Evolutionary conservation across 106 monocot species (phyloP), one percentile per base, ranked within the genome.

Genomic region (Allium cepa): DNA sequence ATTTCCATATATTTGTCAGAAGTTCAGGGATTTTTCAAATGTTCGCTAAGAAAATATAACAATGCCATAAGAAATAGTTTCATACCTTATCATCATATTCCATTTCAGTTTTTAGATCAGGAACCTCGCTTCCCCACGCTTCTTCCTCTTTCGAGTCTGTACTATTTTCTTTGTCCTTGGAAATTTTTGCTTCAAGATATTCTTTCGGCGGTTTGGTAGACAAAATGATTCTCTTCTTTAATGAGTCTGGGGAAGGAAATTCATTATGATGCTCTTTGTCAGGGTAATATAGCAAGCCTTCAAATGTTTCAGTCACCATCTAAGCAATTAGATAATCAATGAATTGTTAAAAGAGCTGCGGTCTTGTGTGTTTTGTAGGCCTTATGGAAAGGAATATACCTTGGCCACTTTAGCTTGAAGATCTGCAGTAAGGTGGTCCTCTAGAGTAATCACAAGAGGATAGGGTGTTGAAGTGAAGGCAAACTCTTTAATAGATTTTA

Each of bases 191-290:
- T 69, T 77, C 79, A 49, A 87, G 86, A 56, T 94, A 94, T 53
- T 94, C 90, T 75, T 94, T 90, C 52, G 90, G 93, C 14, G 93
- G 93, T 69, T 94, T 94, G 9, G 90, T 94, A 58, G 93, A 94
- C 64, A 94, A 75, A 48, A 90, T 84, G 50, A 94, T 77, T 58
- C 74, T 73, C 7, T 72, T 73, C 72, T 84, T 90, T 26, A 94
- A 71, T 59, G 74, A 72, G 72, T 94, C 87, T n/a, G 87, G 93
- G 36, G 93, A 94, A 22, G 90, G 93, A 58, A 94, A 84, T 67
- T 94, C 81, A 60, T 75, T 47, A 59, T 79, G 16, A 50, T 68
- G 53, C 11, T 78, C 82, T 62, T 79, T 56, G 28, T 87, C 77
- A 10, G 93, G 93, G 57, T 90, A 84, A 72, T 82, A 94, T 7